These are phyloP conservation scores for Ophiostoma perfectum DNA, from an alignment of 2,329 filamentous ascomycete species.

Conservation along the genomic window DNA sequence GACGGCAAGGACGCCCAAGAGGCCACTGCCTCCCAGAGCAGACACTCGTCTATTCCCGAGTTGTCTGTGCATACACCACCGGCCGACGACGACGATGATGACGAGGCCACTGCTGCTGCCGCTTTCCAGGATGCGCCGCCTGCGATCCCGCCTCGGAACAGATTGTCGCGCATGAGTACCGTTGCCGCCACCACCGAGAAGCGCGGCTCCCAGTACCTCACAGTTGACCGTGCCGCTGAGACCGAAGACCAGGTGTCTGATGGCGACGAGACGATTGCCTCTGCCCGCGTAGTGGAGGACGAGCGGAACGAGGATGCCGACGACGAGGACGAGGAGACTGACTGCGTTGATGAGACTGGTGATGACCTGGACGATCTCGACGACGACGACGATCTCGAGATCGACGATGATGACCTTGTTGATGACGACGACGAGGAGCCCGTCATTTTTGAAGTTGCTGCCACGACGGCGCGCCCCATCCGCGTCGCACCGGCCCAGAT, in stretches of 20 bases:
- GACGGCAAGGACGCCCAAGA: slow-evolving; percentile 39
- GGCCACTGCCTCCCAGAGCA: neutral
- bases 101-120: neutral
- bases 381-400: slow-evolving; percentile 37
- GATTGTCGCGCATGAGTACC: neutral
- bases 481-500: slow-evolving; percentile 58
- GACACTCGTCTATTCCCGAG: slow-evolving; percentile 5
- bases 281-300: slow-evolving; percentile 24
- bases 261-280: slow-evolving; percentile 28
- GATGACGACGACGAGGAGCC: slow-evolving; percentile 55
- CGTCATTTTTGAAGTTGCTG: slow-evolving; percentile 62
- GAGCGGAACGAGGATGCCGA: slow-evolving; percentile 34
- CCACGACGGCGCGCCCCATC: slow-evolving; percentile 51
- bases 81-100: neutral
- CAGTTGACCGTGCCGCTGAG: slow-evolving; percentile 20
- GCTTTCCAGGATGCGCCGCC: neutral
- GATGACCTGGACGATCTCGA: slow-evolving; percentile 32
- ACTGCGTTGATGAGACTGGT: slow-evolving; percentile 37
- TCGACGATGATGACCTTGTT: slow-evolving; percentile 41
- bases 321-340: slow-evolving; percentile 46
- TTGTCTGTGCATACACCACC: slow-evolving; percentile 13
- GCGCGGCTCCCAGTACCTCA: neutral
- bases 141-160: neutral
- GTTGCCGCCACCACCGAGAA: neutral
- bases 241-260: slow-evolving; percentile 28